Percentiles rank a stretch among this genome's conserved stretches.
Conservation (phyloP, 164 flowering plant species). For the Saururus chinensis region DNA sequence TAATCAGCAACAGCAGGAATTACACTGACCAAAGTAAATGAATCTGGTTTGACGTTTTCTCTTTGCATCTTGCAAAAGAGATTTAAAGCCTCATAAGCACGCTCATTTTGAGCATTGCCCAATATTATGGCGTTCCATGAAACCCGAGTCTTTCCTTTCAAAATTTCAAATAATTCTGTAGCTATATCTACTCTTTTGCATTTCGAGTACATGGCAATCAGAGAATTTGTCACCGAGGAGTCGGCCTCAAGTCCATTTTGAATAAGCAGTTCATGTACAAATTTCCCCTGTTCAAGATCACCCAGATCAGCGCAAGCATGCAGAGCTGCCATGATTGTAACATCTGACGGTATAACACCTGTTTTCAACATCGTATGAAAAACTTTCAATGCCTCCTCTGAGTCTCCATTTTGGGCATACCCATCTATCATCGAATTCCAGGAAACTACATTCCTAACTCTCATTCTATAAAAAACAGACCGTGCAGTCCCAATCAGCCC, state of each 20-base stretch:
- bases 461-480: constrained; percentile 59
- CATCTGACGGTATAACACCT: constrained; percentile 54
- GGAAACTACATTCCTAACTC: constrained; percentile 48
- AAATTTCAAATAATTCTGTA: constrained; percentile 34
- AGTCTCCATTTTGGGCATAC: constrained; percentile 50
- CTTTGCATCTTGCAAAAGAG: constrained; percentile 45
- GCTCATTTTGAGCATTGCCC: constrained; percentile 74
- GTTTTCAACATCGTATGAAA: constrained; percentile 57
- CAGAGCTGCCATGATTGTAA: constrained; percentile 63
- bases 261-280: constrained; percentile 40
- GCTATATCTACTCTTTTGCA: constrained; percentile 63
- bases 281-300: constrained; percentile 47
- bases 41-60: constrained; percentile 42
- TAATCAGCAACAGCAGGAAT: constrained; percentile 70
- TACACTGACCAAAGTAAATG: constrained; percentile 74
- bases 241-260: constrained; percentile 34
- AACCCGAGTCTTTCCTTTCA: constrained; percentile 47
- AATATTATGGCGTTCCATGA: constrained; percentile 90
- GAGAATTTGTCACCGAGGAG: constrained; percentile 62
- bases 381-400: constrained; percentile 47
- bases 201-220: constrained; percentile 87
- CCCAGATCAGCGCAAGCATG: constrained; percentile 71
- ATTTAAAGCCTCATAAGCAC: constrained; percentile 46
- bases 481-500: constrained; percentile 41
- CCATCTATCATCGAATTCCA: constrained; percentile 90